Conservation (phyloP, 2,329 filamentous ascomycete genomes). For the Aspergillus transmontanensis region DNA sequence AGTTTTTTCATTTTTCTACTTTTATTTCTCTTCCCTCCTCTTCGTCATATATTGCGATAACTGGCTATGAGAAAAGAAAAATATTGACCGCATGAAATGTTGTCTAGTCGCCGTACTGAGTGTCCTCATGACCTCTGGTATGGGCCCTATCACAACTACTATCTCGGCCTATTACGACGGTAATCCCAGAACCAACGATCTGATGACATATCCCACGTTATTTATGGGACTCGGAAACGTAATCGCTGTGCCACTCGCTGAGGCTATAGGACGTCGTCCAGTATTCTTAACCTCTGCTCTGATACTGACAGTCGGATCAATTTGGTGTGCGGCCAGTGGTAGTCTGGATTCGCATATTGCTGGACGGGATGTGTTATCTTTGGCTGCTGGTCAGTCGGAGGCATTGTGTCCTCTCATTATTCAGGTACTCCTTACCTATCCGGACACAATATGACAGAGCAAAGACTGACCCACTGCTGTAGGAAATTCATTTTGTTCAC, state of each 20-base stretch:
- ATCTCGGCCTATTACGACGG: neutral
- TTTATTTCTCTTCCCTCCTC: too few species aligned
- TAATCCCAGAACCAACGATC: neutral
- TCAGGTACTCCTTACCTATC: neutral
- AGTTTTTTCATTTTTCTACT: neutral
- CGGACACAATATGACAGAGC: neutral
- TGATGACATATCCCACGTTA: neutral
- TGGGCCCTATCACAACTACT: neutral
- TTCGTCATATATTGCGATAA: accelerated
- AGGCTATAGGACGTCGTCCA: neutral
- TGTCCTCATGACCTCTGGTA: neutral
- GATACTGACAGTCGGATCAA: neutral
- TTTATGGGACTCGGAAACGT: neutral
- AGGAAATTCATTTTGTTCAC: neutral
- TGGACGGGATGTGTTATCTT: neutral
- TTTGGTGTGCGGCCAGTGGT: neutral
- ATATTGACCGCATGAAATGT: neutral
- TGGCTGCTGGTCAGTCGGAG: neutral
- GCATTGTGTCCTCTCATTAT: neutral
- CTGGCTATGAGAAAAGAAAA: neutral
- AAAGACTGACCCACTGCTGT: neutral
- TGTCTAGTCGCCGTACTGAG: neutral
- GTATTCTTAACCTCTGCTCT: neutral
- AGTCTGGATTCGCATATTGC: neutral
- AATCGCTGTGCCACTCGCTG: neutral